Base-by-base conservation (phyloP, 2,329 filamentous ascomycete species). In the Claviceps paspali region DNA sequence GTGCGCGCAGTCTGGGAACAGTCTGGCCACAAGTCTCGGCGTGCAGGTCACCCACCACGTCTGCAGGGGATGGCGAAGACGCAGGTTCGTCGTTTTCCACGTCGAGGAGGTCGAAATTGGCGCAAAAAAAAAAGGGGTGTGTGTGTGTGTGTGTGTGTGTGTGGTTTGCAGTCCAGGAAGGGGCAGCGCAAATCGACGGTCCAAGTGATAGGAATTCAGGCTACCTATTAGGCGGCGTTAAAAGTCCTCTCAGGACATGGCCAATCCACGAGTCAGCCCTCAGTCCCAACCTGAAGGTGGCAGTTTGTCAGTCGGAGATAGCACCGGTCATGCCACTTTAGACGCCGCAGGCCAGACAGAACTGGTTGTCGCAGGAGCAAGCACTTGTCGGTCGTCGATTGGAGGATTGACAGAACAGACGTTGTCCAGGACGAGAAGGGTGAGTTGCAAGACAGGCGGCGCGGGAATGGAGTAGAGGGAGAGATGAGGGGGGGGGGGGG, bases 211-310 rank as follows among this genome's bases (percentile, higher is more conserved):
- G 30, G 6, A 24, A 32, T 38, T 32, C 31, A 26, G 29, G 33
- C 38, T 39, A 23, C 26, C 29, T 39, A 7, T 37, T 33, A 41
- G 47, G 47, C 49, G 49, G 53, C 47, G 47, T 47, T 44, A 41
- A 37, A 47, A 46, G 49, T 47, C 49, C 48, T 47, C 53, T 56
- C 47, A 56, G 49, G 50, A 50, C 54, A 57, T 57, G 47, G 48
- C 52, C 45, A 43, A 45, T 45, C 43, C 46, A 35, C 43, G 43
- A 51, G 51, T 50, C 46, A 50, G 45, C 47, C 45, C 40, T 51
- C 47, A 32, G 42, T 52, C 40, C 43, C 47, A 49, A 47, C 49
- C 50, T 48, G 47, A 41, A 45, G 49, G 45, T 40, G 43, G 43
- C 41, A 44, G 39, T 35, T 32, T 40, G 34, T 41, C 35, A 39